These are phyloP conservation scores for Pythium scleroteichum DNA, from an alignment of 352 stramenopile genomes.

Conservation along the genomic window DNA sequence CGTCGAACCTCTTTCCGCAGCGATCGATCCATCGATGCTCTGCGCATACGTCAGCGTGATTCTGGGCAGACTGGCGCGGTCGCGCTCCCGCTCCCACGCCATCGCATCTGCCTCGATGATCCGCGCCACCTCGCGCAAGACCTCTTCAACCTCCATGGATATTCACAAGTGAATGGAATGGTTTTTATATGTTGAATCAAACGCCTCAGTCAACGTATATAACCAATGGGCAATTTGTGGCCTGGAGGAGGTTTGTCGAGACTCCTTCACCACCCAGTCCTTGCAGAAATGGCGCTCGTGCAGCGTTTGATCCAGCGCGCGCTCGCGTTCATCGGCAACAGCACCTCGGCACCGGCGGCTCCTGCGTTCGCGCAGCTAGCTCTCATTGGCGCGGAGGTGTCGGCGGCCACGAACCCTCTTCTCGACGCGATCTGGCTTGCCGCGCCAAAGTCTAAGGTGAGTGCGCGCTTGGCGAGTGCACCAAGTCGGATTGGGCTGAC, in stretches of 20 bases:
- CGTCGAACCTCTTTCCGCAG: slow-evolving; percentile 50
- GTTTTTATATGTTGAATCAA: slow-evolving; percentile 12
- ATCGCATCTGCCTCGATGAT: slow-evolving; percentile 34
- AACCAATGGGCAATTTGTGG: slow-evolving; percentile 14
- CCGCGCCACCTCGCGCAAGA: slow-evolving; percentile 31
- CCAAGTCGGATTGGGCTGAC: background rate
- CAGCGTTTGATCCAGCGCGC: slow-evolving; percentile 71
- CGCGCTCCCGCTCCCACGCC: slow-evolving; percentile 19
- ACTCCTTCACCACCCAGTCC: slow-evolving; percentile 1
- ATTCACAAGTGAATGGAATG: too few species aligned
- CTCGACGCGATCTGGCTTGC: slow-evolving; percentile 79
- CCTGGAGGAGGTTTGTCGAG: slow-evolving; percentile 12
- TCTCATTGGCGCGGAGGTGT: slow-evolving; percentile 32
- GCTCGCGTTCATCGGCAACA: slow-evolving; percentile 58
- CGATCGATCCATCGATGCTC: slow-evolving; percentile 87
- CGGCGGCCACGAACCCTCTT: slow-evolving; percentile 52
- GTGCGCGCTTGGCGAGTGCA: background rate
- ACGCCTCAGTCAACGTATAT: slow-evolving; percentile 10
- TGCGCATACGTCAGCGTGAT: slow-evolving; percentile 90
- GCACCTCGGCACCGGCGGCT: slow-evolving; percentile 42
- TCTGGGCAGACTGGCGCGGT: slow-evolving; percentile 33
- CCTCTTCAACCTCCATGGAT: slow-evolving; percentile 33
- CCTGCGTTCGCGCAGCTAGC: slow-evolving; percentile 35
- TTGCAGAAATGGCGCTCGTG: slow-evolving; percentile 53
- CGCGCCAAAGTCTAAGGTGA: slow-evolving; percentile 87